phyloP scores from a whole-genome alignment of 371 early-diverging fungal species.

The Mucor plumbeus region DNA sequence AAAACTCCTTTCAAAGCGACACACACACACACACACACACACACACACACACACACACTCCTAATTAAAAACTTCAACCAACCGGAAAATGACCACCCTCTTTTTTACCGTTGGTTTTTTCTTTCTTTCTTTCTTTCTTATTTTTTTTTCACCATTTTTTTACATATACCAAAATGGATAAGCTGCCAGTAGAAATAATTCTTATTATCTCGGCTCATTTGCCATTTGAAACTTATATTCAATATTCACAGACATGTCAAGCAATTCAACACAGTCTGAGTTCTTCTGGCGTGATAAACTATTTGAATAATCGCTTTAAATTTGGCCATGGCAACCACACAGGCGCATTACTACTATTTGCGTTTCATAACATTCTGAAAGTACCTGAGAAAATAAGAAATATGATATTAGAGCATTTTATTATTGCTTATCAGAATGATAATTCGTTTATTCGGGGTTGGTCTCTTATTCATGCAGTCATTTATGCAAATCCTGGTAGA shows the following conservation, averaged over 20 bases:
- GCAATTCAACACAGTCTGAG: constrained; percentile 13
- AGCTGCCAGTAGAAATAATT: constrained; percentile 23
- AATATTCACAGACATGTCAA: constrained; percentile 24
- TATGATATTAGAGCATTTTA: neutral
- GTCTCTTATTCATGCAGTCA: constrained; percentile 23
- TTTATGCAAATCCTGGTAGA: constrained; percentile 7
- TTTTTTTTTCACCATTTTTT: neutral
- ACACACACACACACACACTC: neutral
- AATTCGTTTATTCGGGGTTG: constrained; percentile 8
- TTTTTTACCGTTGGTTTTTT: too few species aligned
- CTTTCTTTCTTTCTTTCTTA: neutral
- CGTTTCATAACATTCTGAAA: constrained; percentile 20
- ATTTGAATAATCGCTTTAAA: constrained; percentile 24
- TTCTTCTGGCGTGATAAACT: constrained; percentile 15
- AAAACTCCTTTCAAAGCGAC: neutral
- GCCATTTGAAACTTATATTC: constrained; percentile 23
- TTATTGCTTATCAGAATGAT: neutral
- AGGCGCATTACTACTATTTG: constrained; percentile 25
- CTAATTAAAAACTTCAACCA: neutral
- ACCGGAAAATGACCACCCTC: too few species aligned
- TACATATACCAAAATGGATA: neutral
- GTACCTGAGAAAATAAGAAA: constrained; percentile 3
- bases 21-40: neutral
- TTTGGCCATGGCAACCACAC: constrained; percentile 19
- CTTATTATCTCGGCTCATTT: constrained; percentile 11